Evolutionary conservation across 768 basidiomycete genomes (phyloP).

Genomic region (Termitomyces sp.): DNA sequence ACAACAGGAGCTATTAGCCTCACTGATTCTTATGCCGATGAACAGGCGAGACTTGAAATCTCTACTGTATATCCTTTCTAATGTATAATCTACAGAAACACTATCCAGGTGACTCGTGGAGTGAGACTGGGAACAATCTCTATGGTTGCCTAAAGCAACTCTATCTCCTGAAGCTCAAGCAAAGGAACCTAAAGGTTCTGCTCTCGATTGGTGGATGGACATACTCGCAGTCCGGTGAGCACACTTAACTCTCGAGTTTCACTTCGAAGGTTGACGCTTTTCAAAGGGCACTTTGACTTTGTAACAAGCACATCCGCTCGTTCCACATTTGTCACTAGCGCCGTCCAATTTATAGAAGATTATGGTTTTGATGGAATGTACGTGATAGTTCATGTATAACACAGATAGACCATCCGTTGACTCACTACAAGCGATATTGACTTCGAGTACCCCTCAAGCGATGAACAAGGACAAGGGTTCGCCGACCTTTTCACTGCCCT

Average conservation of each 20-base stretch:
- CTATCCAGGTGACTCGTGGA: conserved; percentile 69
- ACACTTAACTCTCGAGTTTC: neutral
- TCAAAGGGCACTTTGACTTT: conserved; percentile 58
- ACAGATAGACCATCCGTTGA: neutral
- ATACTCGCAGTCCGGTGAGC: conserved; percentile 54
- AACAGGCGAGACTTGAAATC: conserved; percentile 36
- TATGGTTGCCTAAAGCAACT: conserved; percentile 82
- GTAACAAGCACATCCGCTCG: conserved; percentile 46
- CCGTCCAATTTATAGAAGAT: conserved; percentile 62
- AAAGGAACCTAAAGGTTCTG: conserved; percentile 50
- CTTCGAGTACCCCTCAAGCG: conserved; percentile 68
- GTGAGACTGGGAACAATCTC: conserved; percentile 69
- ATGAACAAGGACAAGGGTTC: conserved; percentile 59
- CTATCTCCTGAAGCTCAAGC: conserved; percentile 52
- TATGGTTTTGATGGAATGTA: conserved; percentile 81
- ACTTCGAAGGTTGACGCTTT: neutral
- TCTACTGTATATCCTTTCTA: conserved; percentile 8
- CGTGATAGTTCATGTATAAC: conserved; percentile 13
- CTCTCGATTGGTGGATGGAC: conserved; percentile 61
- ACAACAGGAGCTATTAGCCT: conserved; percentile 57
- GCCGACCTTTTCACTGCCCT: conserved; percentile 59
- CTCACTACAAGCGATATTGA: conserved; percentile 54
- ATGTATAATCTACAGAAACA: conserved; percentile 46
- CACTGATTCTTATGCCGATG: conserved; percentile 73
- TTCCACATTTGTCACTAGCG: conserved; percentile 52